Conservation (phyloP, 2,329 filamentous ascomycete genomes). For the Leptoxyphium fumago region DNA sequence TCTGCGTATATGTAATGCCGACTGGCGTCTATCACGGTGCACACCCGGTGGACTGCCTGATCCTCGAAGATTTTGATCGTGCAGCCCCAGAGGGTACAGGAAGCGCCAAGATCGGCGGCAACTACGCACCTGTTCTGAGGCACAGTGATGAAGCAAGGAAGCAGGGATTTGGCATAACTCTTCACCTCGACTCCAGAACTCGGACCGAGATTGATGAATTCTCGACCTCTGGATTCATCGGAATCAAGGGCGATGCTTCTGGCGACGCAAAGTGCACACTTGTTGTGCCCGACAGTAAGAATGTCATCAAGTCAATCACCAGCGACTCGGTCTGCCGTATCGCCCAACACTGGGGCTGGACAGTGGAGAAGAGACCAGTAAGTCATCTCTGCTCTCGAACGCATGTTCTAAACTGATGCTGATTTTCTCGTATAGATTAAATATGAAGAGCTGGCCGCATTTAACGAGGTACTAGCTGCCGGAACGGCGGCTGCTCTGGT, state of each 20-base stretch:
- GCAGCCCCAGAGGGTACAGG: constrained; percentile 84
- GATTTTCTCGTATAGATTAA: constrained; percentile 36
- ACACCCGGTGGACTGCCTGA: constrained; percentile 71
- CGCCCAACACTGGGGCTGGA: constrained; percentile 66
- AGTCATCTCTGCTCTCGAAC: constrained; percentile 14
- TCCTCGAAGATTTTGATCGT: constrained; percentile 87
- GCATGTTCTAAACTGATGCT: not conserved
- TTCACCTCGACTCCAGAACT: constrained; percentile 78
- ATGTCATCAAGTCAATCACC: constrained; percentile 78
- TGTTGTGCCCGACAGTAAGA: constrained; percentile 74
- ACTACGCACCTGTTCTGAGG: constrained; percentile 82
- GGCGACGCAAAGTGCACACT: constrained; percentile 47
- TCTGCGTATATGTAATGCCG: constrained; percentile 78
- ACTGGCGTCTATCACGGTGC: constrained; percentile 90
- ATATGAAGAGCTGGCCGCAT: constrained; percentile 47
- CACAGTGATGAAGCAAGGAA: constrained; percentile 70
- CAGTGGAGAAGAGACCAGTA: constrained; percentile 60
- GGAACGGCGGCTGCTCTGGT: constrained; percentile 86
- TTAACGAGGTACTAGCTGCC: constrained; percentile 75
- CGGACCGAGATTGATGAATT: constrained; percentile 89
- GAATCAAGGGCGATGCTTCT: constrained; percentile 43
- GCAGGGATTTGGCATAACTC: constrained; percentile 81
- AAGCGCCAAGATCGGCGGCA: constrained; percentile 85
- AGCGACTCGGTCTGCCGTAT: constrained; percentile 65
- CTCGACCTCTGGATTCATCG: constrained; percentile 85